Percentiles rank a stretch among this genome's conserved stretches.
phyloP scores from a whole-genome alignment of 78 protist genomes.

The Pigoraptor vietnamica region DNA sequence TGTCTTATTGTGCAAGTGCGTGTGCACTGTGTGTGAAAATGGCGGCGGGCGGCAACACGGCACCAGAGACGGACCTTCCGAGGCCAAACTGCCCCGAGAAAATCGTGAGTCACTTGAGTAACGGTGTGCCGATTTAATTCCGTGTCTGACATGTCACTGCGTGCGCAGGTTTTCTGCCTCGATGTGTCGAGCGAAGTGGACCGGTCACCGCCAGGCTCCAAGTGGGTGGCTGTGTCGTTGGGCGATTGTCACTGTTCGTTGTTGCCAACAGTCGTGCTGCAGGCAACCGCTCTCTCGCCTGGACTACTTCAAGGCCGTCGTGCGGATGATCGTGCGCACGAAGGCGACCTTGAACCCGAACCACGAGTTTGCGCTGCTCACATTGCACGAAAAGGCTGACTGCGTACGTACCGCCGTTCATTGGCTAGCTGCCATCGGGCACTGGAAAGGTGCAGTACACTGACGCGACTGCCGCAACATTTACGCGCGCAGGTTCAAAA shows the following conservation, averaged over 20 bases:
- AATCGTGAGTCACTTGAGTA: background rate
- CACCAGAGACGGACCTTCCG: background rate
- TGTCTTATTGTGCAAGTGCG: too few relatives aligned
- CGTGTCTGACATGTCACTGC: background rate
- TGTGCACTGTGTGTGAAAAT: background rate
- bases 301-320: background rate
- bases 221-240: too few relatives aligned
- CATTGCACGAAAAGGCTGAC: background rate
- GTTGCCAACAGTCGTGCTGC: too few relatives aligned
- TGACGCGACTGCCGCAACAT: background rate
- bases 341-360: background rate
- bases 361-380: background rate
- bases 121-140: too few relatives aligned
- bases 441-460: too few relatives aligned
- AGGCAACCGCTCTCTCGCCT: background rate
- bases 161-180: background rate
- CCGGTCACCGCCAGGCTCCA: background rate
- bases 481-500: background rate
- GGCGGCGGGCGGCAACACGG: background rate
- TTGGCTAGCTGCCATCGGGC: too few relatives aligned
- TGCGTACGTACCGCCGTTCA: too few relatives aligned
- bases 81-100: background rate
- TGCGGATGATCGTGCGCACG: background rate
- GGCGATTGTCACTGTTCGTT: too few relatives aligned
- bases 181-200: background rate